These are phyloP conservation scores for Tolypocladium tundrense DNA, from an alignment of 2,329 filamentous ascomycete species.

Conservation along the genomic window DNA sequence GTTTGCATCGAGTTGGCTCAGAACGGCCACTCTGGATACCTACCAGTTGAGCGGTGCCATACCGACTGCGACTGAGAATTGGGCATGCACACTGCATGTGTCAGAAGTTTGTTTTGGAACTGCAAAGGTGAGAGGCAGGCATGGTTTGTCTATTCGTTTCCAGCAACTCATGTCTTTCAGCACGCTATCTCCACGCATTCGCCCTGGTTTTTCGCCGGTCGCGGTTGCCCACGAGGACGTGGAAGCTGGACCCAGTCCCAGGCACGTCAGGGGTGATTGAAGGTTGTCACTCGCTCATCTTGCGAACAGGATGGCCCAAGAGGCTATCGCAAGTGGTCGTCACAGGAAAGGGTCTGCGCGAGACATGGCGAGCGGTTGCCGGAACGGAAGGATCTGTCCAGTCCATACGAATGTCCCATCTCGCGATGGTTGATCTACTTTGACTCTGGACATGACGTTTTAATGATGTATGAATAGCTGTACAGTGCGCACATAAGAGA, in stretches of 20 bases:
- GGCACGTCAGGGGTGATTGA: background rate
- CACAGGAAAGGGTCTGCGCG: too few species aligned
- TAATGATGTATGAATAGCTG: background rate
- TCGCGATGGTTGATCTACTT: background rate
- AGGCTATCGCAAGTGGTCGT: background rate
- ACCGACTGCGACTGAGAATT: background rate
- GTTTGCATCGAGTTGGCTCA: background rate
- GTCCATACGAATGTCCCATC: background rate
- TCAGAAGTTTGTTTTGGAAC: background rate
- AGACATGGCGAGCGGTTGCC: background rate
- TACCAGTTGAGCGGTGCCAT: background rate
- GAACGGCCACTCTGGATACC: background rate
- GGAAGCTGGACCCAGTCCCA: background rate
- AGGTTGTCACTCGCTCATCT: background rate
- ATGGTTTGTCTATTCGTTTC: background rate
- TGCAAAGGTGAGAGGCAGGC: conserved; percentile 1
- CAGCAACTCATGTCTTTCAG: conserved; percentile 1
- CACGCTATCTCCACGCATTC: background rate
- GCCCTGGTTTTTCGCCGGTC: background rate
- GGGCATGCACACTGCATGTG: background rate
- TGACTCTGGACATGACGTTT: background rate
- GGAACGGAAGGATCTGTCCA: background rate
- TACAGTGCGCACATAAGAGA: background rate
- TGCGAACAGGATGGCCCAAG: background rate
- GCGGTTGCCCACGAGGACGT: background rate